Evolutionary conservation across 2,329 filamentous ascomycete genomes (phyloP).

Genomic region (Penicillium sp.): DNA sequence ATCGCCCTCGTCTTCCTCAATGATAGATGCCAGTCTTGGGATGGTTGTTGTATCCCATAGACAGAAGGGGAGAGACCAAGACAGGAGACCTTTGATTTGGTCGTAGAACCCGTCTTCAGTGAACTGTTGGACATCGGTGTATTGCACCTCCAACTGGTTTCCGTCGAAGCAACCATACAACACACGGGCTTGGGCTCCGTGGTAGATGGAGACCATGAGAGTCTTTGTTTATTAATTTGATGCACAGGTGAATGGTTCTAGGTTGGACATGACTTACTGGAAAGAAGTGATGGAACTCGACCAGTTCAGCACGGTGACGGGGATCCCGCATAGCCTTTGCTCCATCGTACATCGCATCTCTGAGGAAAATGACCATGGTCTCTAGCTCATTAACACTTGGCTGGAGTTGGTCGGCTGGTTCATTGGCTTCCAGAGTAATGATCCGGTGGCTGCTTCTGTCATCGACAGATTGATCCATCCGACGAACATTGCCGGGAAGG

Average conservation of each 20-base stretch:
- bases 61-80: slow-evolving; percentile 4
- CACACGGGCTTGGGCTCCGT: slow-evolving; percentile 9
- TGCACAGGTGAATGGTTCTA: neutral
- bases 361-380: neutral
- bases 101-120: neutral
- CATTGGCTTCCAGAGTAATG: neutral
- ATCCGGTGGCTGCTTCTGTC: neutral
- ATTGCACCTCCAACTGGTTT: slow-evolving; percentile 3
- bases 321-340: neutral
- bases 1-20: neutral
- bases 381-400: neutral
- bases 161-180: slow-evolving; percentile 5
- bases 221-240: neutral
- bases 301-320: neutral
- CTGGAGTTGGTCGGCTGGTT: neutral
- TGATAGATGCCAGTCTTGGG: neutral
- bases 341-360: neutral
- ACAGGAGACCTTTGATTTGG: neutral
- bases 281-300: neutral
- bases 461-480: neutral
- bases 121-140: slow-evolving; percentile 4
- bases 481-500: neutral
- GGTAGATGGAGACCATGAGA: slow-evolving; percentile 5
- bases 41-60: slow-evolving; percentile 1
- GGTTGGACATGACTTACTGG: neutral